A percentile compares a stretch with the other conserved stretches of the same genome.
Evolutionary conservation across 2,329 filamentous ascomycete genomes (phyloP).

Genomic region (Alternaria triticimaculans): DNA sequence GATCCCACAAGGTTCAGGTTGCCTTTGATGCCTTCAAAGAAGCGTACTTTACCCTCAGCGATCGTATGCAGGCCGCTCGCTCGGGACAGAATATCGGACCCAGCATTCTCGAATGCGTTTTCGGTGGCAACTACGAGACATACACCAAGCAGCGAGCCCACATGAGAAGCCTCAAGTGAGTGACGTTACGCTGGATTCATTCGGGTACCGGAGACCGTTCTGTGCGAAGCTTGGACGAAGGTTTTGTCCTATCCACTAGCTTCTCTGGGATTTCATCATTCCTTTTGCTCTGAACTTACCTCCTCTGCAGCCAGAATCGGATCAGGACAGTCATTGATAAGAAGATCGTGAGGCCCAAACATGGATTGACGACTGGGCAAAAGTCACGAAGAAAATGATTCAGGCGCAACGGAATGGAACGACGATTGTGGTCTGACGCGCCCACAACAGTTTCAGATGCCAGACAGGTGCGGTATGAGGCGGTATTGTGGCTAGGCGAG

Average conservation of each 20-base stretch:
- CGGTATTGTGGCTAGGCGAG: constrained; percentile 12
- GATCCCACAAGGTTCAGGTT: constrained; percentile 72
- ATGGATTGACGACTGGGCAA: background rate
- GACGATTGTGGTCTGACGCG: background rate
- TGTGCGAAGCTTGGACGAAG: background rate
- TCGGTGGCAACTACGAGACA: constrained; percentile 79
- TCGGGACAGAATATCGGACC: constrained; percentile 24
- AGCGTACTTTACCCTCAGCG: constrained; percentile 45
- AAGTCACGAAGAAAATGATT: background rate
- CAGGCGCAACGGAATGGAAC: background rate
- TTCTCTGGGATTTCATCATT: background rate
- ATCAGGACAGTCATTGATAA: background rate
- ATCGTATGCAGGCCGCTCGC: constrained; percentile 58
- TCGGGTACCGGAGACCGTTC: background rate
- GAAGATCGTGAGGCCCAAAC: background rate
- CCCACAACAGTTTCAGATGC: background rate
- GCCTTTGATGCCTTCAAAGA: constrained; percentile 75
- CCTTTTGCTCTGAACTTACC: background rate
- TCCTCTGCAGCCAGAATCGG: background rate
- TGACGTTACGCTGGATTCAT: constrained; percentile 13
- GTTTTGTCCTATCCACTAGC: background rate
- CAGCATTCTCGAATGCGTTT: constrained; percentile 74
- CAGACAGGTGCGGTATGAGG: background rate
- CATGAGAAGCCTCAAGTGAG: constrained; percentile 52
- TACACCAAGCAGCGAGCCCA: constrained; percentile 74